phyloP scores from a whole-genome alignment of 2,329 filamentous ascomycete species.

The Aspergillus sp. region DNA sequence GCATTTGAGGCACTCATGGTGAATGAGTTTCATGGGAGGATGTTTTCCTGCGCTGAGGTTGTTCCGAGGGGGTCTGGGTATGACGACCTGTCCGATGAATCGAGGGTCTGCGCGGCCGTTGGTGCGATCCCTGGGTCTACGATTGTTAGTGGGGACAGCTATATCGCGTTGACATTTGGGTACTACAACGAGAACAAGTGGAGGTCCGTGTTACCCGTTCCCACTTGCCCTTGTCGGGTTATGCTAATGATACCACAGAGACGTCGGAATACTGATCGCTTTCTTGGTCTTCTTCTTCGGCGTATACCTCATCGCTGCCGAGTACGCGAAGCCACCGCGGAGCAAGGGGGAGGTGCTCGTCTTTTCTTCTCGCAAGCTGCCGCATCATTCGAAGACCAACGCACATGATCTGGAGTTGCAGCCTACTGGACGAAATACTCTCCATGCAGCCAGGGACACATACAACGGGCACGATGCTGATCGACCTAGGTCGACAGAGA shows the following conservation, averaged over 20 bases:
- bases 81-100: constrained; percentile 17
- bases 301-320: background rate
- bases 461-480: background rate
- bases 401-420: background rate
- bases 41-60: constrained; percentile 58
- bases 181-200: background rate
- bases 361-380: background rate
- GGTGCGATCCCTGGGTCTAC: background rate
- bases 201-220: background rate
- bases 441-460: constrained; percentile 20
- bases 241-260: background rate
- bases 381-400: too few relatives aligned
- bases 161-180: background rate
- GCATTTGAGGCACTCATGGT: constrained; percentile 80
- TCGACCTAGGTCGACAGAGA: background rate
- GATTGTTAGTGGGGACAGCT: background rate
- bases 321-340: background rate
- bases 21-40: constrained; percentile 74
- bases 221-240: background rate
- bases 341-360: background rate
- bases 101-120: background rate
- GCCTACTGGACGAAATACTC: background rate
- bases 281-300: background rate
- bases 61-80: constrained; percentile 48
- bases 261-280: background rate